Percentiles rank a stretch among this genome's conserved stretches.
These are phyloP conservation scores for Mrakia hoshinonis DNA, from an alignment of 768 basidiomycete genomes.

Conservation along the genomic window DNA sequence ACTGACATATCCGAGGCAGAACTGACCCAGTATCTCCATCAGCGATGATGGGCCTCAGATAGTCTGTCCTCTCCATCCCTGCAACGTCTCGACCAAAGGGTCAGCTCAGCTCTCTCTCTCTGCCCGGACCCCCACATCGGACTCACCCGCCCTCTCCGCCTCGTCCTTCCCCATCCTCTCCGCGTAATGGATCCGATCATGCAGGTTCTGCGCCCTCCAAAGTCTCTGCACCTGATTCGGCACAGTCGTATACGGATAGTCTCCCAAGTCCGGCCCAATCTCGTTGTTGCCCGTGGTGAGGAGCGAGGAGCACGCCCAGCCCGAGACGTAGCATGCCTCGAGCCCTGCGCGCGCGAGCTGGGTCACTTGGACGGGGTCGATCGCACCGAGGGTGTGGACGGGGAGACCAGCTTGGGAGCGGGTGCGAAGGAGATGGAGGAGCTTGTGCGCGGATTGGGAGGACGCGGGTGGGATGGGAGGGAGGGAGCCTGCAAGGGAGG, in stretches of 20 bases:
- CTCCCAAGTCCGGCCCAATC: slow-evolving; percentile 84
- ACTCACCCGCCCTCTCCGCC: slow-evolving; percentile 41
- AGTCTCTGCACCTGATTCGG: slow-evolving; percentile 90
- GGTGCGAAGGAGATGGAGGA: slow-evolving; percentile 59
- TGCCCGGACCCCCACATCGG: neutral
- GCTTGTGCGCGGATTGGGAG: slow-evolving; percentile 72
- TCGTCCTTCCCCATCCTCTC: slow-evolving; percentile 55
- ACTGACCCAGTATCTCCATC: slow-evolving; percentile 86
- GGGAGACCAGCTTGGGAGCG: slow-evolving; percentile 59
- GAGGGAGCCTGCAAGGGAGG: slow-evolving; percentile 42
- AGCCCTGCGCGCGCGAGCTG: slow-evolving; percentile 74
- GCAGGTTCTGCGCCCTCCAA: slow-evolving; percentile 82
- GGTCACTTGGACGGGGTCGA: slow-evolving; percentile 72
- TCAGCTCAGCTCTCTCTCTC: neutral
- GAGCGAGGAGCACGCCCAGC: slow-evolving; percentile 74
- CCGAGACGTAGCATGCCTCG: slow-evolving; percentile 83
- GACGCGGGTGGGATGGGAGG: slow-evolving; percentile 68
- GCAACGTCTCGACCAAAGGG: neutral
- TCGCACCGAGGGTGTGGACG: slow-evolving; percentile 83
- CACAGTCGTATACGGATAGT: slow-evolving; percentile 93
- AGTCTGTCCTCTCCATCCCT: slow-evolving; percentile 67
- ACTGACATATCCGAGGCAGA: neutral
- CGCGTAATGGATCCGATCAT: slow-evolving; percentile 88
- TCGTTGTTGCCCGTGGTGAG: slow-evolving; percentile 84
- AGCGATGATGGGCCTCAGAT: slow-evolving; percentile 83